These are phyloP conservation scores for Clarireedia sp. DNA, from an alignment of 2,329 filamentous ascomycete species.

Conservation along the genomic window DNA sequence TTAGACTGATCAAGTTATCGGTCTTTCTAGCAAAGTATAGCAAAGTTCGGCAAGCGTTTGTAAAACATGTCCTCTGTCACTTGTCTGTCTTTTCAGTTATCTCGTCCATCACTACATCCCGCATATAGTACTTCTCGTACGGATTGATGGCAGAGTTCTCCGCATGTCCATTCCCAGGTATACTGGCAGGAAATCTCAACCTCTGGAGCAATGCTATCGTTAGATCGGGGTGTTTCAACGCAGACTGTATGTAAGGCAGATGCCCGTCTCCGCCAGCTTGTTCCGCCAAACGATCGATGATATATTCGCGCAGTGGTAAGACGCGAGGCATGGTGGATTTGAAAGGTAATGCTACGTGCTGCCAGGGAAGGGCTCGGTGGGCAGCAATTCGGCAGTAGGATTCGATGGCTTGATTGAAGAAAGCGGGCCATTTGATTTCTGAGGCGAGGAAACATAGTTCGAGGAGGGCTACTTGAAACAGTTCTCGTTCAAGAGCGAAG, in stretches of 20 bases:
- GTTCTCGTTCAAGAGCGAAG: neutral
- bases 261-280: neutral
- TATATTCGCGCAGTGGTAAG: neutral
- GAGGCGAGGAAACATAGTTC: conserved; percentile 14
- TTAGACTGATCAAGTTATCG: too few relatives aligned
- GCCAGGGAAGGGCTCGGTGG: neutral
- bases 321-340: neutral
- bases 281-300: neutral
- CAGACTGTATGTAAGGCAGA: neutral
- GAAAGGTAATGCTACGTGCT: conserved; percentile 9
- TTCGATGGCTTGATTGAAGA: conserved; percentile 15
- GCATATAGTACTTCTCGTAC: neutral
- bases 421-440: conserved; percentile 8
- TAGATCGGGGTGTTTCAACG: neutral
- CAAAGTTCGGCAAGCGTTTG: too few relatives aligned
- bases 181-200: neutral
- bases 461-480: conserved; percentile 10
- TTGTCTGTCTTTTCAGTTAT: too few relatives aligned
- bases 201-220: neutral
- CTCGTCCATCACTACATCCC: neutral
- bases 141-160: neutral
- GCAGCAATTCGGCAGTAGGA: conserved; percentile 9
- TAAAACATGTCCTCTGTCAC: too few relatives aligned
- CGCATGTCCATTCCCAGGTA: too few relatives aligned
- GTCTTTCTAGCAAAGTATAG: too few relatives aligned